Conservation (phyloP, 2,329 filamentous ascomycete genomes). For the Alternaria sp. region DNA sequence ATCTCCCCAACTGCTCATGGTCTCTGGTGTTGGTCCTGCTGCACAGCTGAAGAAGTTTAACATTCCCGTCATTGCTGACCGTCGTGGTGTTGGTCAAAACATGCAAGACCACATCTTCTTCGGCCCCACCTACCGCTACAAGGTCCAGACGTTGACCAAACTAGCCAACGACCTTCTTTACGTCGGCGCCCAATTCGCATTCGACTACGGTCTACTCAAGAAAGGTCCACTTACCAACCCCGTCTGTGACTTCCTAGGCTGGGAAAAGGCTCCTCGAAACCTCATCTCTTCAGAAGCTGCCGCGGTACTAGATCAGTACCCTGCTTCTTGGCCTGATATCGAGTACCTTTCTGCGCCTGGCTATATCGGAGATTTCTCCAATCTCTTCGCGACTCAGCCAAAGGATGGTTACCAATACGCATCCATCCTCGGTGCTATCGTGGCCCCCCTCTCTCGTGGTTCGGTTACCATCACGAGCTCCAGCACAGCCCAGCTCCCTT, state of each 20-base stretch:
- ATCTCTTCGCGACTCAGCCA: slow-evolving; percentile 30
- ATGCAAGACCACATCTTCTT: slow-evolving; percentile 34
- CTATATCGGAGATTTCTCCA: slow-evolving; percentile 29
- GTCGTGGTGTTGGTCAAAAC: slow-evolving; percentile 40
- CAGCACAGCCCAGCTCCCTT: slow-evolving; percentile 36
- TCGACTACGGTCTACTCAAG: slow-evolving; percentile 16
- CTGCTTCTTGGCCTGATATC: slow-evolving; percentile 38
- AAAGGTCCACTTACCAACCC: slow-evolving; percentile 30
- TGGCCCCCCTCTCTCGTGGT: slow-evolving; percentile 48
- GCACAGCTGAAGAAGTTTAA: slow-evolving; percentile 22
- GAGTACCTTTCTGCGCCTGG: slow-evolving; percentile 30
- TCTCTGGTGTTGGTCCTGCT: slow-evolving; percentile 49
- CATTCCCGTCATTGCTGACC: slow-evolving; percentile 34
- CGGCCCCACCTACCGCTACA: slow-evolving; percentile 30
- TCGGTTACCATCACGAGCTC: slow-evolving; percentile 45
- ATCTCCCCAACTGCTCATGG: slow-evolving; percentile 53
- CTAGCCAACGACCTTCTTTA: slow-evolving; percentile 34
- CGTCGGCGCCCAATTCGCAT: slow-evolving; percentile 12
- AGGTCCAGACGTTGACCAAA: slow-evolving; percentile 24
- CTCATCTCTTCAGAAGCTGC: slow-evolving; percentile 19
- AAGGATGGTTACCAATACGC: slow-evolving; percentile 44
- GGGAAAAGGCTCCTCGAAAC: slow-evolving; percentile 34
- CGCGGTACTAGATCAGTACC: slow-evolving; percentile 19
- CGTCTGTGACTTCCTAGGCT: slow-evolving; percentile 34
- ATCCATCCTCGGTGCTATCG: slow-evolving; percentile 41